Evolutionary conservation across 129 eudicot genomes (phyloP).

Genomic region (Tagetes erecta): DNA sequence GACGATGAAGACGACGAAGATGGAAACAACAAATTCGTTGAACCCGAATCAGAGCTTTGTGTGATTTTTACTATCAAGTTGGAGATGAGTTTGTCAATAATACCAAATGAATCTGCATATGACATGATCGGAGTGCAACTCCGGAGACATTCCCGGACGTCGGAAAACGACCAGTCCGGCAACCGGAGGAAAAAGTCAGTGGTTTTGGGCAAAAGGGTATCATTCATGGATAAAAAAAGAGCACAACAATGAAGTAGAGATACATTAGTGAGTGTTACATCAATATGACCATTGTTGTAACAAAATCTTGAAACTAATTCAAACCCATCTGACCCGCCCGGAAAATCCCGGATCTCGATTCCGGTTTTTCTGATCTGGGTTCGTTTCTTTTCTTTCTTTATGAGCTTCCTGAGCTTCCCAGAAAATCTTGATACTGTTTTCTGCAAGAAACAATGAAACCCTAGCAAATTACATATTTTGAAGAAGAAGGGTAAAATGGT

Average conservation of each 20-base stretch:
- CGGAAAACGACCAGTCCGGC: slow-evolving; percentile 62
- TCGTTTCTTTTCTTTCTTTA: slow-evolving; percentile 60
- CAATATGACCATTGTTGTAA: slow-evolving; percentile 58
- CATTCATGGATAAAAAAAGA: slow-evolving; percentile 64
- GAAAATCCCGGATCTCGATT: slow-evolving; percentile 60
- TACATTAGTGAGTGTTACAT: slow-evolving; percentile 55
- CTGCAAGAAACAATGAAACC: slow-evolving; percentile 52
- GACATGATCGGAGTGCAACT: slow-evolving; percentile 50
- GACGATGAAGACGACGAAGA: slow-evolving; percentile 69
- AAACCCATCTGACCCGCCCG: slow-evolving; percentile 82
- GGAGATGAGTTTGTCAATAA: slow-evolving; percentile 52
- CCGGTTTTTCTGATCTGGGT: slow-evolving; percentile 54
- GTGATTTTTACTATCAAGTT: slow-evolving; percentile 64
- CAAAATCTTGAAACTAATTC: slow-evolving; percentile 76
- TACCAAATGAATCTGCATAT: slow-evolving; percentile 67
- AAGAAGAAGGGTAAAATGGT: background rate
- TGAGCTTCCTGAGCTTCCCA: slow-evolving; percentile 58
- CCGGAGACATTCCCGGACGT: slow-evolving; percentile 48
- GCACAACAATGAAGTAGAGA: slow-evolving; percentile 72
- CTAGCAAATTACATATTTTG: slow-evolving; percentile 3
- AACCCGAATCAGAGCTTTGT: slow-evolving; percentile 61
- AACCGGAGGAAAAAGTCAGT: slow-evolving; percentile 52
- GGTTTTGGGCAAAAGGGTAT: slow-evolving; percentile 63
- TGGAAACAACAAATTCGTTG: slow-evolving; percentile 26
- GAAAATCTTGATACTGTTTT: slow-evolving; percentile 65